These are phyloP conservation scores for Septoria linicola DNA, from an alignment of 2,329 filamentous ascomycete species.

Conservation along the genomic window DNA sequence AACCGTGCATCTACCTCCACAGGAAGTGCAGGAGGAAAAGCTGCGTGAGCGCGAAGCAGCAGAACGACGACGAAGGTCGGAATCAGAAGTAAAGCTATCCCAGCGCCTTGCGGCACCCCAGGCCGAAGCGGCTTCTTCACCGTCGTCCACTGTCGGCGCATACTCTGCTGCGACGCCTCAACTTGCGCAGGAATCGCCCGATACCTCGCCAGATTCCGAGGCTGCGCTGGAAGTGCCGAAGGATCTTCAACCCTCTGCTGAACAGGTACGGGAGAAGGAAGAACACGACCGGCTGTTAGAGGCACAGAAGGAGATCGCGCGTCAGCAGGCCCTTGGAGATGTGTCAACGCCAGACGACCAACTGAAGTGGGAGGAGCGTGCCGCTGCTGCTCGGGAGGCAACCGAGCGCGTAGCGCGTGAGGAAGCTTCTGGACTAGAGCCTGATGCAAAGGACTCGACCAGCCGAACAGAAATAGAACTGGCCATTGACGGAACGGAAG, in stretches of 20 bases:
- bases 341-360: constrained; percentile 59
- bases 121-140: constrained; percentile 45
- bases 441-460: constrained; percentile 20
- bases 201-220: constrained; percentile 38
- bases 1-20: constrained; percentile 50
- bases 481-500: constrained; percentile 27
- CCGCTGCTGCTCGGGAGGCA: constrained; percentile 35
- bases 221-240: constrained; percentile 30
- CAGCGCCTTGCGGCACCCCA: constrained; percentile 26
- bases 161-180: constrained; percentile 72
- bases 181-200: constrained; percentile 52
- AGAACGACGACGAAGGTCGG: constrained; percentile 40
- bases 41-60: constrained; percentile 44
- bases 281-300: constrained; percentile 54
- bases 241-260: constrained; percentile 38
- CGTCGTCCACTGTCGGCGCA: constrained; percentile 65
- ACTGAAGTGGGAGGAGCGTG: constrained; percentile 51
- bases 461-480: constrained; percentile 31
- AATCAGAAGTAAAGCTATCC: constrained; percentile 39
- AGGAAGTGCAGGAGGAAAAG: constrained; percentile 51
- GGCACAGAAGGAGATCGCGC: constrained; percentile 50
- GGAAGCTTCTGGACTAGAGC: constrained; percentile 31
- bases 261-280: constrained; percentile 49
- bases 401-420: constrained; percentile 46
- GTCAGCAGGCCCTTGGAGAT: constrained; percentile 44